Evolutionary conservation across 495 filamentous ascomycete genomes (phyloP).

Genomic region (Penicillium canescens): DNA sequence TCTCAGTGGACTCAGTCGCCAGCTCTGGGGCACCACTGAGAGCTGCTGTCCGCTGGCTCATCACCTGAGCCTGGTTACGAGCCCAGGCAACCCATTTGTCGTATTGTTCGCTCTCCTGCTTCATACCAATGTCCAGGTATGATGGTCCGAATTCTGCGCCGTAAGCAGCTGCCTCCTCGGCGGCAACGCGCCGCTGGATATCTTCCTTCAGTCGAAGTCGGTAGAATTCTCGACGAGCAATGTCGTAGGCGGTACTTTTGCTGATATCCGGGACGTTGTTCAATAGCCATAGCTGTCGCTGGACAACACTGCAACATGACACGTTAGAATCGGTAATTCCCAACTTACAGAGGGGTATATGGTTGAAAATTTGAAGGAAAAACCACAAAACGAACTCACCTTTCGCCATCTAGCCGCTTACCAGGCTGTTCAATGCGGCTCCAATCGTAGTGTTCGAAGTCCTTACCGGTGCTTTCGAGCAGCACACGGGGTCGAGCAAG

Average conservation of each 20-base stretch:
- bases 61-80: constrained; percentile 43
- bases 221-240: constrained; percentile 89
- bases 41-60: constrained; percentile 29
- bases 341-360: background rate
- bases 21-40: constrained; percentile 35
- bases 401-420: constrained; percentile 81
- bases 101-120: constrained; percentile 74
- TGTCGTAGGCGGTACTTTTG: constrained; percentile 76
- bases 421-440: constrained; percentile 75
- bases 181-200: constrained; percentile 77
- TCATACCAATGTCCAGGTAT: constrained; percentile 72
- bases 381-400: constrained; percentile 48
- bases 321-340: constrained; percentile 17
- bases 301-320: constrained; percentile 69
- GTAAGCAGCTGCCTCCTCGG: constrained; percentile 81
- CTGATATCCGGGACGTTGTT: constrained; percentile 60
- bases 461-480: constrained; percentile 82
- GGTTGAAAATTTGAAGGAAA: background rate
- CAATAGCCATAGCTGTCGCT: constrained; percentile 85
- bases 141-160: constrained; percentile 85
- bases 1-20: constrained; percentile 1
- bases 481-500: constrained; percentile 84
- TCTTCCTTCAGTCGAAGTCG: constrained; percentile 76
- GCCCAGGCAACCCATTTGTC: constrained; percentile 87
- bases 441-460: constrained; percentile 78